Percentiles rank a stretch among this genome's conserved stretches.
phyloP scores from a whole-genome alignment of 345 rosid species.

The Salix arbutifolia region DNA sequence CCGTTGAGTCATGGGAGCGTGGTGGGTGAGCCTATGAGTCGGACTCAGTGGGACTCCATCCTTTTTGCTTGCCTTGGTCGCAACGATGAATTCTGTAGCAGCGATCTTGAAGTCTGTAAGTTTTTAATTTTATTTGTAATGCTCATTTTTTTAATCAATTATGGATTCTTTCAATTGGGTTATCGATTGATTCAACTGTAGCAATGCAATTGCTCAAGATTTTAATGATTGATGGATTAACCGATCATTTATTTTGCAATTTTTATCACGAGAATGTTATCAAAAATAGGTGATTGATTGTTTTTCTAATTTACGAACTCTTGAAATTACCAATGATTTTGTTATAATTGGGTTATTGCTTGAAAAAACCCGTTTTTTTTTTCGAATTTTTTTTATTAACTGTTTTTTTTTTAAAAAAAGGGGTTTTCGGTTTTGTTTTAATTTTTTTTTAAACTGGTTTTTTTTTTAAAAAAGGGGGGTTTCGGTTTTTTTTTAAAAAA shows the following conservation, averaged over 20 bases:
- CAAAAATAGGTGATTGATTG: not conserved
- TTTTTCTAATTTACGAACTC: not conserved
- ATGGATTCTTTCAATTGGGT: not conserved
- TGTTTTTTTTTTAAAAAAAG: no score
- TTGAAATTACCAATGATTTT: not conserved
- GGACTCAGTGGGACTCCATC: slow-evolving; percentile 72
- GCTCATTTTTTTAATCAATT: no score
- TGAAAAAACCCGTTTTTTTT: no score
- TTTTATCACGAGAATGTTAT: not conserved
- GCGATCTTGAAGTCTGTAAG: slow-evolving; percentile 99
- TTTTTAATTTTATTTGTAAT: not conserved
- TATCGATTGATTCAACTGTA: not conserved
- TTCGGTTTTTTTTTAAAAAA: no score
- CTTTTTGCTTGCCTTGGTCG: slow-evolving; percentile 74
- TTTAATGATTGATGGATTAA: not conserved
- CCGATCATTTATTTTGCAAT: not conserved
- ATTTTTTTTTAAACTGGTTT: no score
- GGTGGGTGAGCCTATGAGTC: slow-evolving; percentile 79
- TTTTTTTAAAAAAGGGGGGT: no score
- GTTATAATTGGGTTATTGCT: not conserved
- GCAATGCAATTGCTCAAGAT: not conserved
- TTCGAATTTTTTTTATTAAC: no score
- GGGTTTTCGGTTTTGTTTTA: no score
- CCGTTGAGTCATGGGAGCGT: slow-evolving; percentile 72
- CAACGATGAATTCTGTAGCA: slow-evolving; percentile 90